phyloP scores from a whole-genome alignment of 2,329 filamentous ascomycete genomes.

The Cercospora zeae-maydis region DNA sequence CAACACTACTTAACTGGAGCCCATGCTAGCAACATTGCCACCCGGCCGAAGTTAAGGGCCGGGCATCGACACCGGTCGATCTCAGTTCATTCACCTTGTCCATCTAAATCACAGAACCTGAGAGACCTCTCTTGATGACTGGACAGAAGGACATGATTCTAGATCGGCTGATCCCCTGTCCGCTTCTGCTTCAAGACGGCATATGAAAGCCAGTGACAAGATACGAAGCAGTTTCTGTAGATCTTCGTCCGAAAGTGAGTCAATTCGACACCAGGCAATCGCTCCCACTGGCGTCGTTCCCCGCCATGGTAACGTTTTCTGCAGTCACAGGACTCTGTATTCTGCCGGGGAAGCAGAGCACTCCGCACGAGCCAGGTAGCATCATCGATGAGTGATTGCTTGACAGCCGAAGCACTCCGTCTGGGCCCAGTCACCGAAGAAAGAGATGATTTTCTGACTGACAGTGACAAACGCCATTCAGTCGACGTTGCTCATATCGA shows the following conservation, averaged over 20 bases:
- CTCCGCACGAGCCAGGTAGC: neutral
- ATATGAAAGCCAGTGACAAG: neutral
- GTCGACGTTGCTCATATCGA: neutral
- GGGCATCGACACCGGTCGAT: neutral
- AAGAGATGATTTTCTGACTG: neutral
- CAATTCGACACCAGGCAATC: neutral
- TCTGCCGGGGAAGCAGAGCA: neutral
- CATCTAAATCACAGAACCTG: neutral
- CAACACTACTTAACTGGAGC: neutral
- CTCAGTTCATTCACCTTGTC: neutral
- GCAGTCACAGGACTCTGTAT: neutral
- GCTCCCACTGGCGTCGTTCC: neutral
- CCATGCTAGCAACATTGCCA: neutral
- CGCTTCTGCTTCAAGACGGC: neutral
- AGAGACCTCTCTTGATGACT: neutral
- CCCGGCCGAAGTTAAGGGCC: neutral
- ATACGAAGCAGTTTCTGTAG: neutral
- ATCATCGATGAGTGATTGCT: neutral
- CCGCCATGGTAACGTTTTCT: neutral
- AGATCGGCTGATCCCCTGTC: neutral
- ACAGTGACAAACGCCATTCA: neutral
- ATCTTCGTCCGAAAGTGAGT: neutral
- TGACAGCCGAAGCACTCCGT: neutral
- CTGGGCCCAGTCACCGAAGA: neutral
- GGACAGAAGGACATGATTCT: neutral